Percentiles rank a stretch among this genome's conserved stretches.
phyloP scores from a whole-genome alignment of 106 monocot species.

The Hemerocallis citrina region DNA sequence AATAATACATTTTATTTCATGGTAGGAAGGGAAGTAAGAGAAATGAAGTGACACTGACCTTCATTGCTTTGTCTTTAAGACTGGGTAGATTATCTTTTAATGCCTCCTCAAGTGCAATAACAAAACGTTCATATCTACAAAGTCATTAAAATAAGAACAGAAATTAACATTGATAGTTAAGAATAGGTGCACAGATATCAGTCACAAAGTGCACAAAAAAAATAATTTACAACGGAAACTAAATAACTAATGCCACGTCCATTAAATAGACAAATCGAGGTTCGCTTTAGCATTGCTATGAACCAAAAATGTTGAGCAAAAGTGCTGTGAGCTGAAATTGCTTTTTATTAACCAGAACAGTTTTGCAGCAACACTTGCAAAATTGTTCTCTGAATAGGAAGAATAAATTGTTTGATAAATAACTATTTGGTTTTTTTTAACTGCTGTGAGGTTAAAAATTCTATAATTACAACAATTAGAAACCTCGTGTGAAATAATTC shows the following conservation, averaged over 20 bases:
- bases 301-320: no score
- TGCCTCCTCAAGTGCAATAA: slow-evolving; percentile 84
- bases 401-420: no score
- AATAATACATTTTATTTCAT: not conserved
- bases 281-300: no score
- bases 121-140: slow-evolving; percentile 78
- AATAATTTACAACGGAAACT: not conserved
- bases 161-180: not conserved
- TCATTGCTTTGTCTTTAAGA: slow-evolving; percentile 93
- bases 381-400: no score
- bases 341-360: no score
- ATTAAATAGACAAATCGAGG: no score
- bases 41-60: slow-evolving; percentile 33
- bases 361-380: no score
- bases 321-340: no score
- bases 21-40: not conserved
- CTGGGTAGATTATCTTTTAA: slow-evolving; percentile 89
- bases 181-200: not conserved
- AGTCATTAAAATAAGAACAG: not conserved
- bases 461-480: no score
- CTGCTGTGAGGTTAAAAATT: no score
- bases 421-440: no score
- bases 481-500: no score
- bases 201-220: not conserved
- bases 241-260: not conserved